phyloP scores from a whole-genome alignment of 2,329 filamentous ascomycete species.

The Clarireedia homoeocarpa region DNA sequence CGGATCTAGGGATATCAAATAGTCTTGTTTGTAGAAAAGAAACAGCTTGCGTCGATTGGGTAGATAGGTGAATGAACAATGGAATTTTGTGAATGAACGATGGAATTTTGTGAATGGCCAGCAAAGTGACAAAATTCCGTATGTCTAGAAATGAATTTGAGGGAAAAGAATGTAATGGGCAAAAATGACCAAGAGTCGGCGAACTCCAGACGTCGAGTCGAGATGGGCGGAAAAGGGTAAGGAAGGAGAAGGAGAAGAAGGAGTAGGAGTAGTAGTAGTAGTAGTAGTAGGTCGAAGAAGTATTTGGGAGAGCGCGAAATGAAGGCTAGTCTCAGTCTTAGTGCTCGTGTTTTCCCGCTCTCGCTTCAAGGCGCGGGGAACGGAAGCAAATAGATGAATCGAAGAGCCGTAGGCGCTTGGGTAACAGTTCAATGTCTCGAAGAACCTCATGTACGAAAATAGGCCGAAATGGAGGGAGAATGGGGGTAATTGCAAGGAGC shows the following conservation, averaged over 20 bases:
- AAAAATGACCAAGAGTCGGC: not conserved
- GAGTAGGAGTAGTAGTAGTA: not conserved
- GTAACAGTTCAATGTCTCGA: not conserved
- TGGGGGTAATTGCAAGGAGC: not conserved
- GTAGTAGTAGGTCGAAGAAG: not conserved
- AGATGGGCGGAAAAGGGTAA: not conserved
- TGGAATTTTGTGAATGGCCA: slow-evolving; percentile 11
- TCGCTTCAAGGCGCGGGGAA: not conserved
- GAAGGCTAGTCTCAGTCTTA: not conserved
- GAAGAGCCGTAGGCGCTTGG: not conserved
- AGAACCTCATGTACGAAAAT: not conserved
- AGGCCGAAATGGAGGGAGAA: not conserved
- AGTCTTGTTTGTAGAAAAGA: not conserved
- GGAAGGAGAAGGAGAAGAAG: not conserved
- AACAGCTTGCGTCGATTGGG: slow-evolving; percentile 6
- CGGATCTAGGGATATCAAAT: slow-evolving; percentile 1
- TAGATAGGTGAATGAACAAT: slow-evolving; percentile 3
- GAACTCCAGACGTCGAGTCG: slow-evolving; percentile 1
- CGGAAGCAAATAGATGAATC: not conserved
- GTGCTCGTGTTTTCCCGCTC: not conserved
- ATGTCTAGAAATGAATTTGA: not conserved
- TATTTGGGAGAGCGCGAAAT: not conserved
- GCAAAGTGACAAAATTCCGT: slow-evolving; percentile 1
- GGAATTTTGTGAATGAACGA: slow-evolving; percentile 9
- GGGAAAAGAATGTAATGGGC: slow-evolving; percentile 6